A percentile compares a stretch with the other conserved stretches of the same genome.
These are phyloP conservation scores for Phytopythium montanum DNA, from an alignment of 352 stramenopile species.

Conservation along the genomic window DNA sequence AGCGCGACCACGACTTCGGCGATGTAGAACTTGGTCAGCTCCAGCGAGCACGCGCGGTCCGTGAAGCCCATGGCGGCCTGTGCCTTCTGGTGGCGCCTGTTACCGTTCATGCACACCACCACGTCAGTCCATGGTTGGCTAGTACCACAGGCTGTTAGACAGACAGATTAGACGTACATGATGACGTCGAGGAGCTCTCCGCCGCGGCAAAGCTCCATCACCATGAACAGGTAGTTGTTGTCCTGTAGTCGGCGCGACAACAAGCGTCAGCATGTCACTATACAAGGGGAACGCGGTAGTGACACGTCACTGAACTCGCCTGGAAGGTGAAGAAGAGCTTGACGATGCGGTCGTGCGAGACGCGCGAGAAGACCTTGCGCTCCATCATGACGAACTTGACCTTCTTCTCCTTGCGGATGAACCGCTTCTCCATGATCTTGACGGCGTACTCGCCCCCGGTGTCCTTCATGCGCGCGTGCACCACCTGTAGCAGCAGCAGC, in stretches of 20 bases:
- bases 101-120: background rate
- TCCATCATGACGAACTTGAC: conserved; percentile 92
- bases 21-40: conserved; percentile 92
- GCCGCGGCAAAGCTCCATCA: conserved; percentile 86
- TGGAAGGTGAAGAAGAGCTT: conserved; percentile 92
- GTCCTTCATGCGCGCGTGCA: conserved; percentile 89
- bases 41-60: conserved; percentile 65
- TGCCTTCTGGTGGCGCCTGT: conserved; percentile 75
- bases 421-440: conserved; percentile 92
- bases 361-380: conserved; percentile 87
- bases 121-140: background rate
- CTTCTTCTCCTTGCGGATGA: conserved; percentile 91
- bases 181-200: conserved; percentile 87
- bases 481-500: conserved; percentile 30
- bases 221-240: conserved; percentile 88
- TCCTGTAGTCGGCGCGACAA: conserved; percentile 36
- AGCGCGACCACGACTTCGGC: conserved; percentile 92
- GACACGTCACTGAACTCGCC: conserved; percentile 19
- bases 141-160: no score
- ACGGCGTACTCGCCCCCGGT: conserved; percentile 83
- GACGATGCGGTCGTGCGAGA: conserved; percentile 85
- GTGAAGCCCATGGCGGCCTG: conserved; percentile 49
- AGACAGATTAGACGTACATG: conserved; percentile 69
- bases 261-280: background rate
- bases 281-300: no score